A percentile compares a stretch with the other conserved stretches of the same genome.
Conservation (phyloP, 2,329 filamentous ascomycete species). For the Monilinia fructicola region DNA sequence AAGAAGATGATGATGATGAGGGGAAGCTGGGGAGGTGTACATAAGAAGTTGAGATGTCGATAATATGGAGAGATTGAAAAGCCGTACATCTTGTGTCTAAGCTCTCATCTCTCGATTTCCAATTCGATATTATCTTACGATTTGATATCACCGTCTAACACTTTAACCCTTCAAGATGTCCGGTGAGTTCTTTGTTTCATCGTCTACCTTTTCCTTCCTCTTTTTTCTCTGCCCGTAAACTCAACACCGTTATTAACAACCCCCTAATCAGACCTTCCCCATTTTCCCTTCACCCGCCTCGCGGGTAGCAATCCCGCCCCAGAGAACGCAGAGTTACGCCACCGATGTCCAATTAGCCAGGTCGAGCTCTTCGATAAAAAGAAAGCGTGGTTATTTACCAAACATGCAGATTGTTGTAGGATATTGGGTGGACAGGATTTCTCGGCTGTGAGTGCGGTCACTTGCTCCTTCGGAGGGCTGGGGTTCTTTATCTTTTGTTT, state of each 20-base stretch:
- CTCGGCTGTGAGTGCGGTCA: constrained; percentile 42
- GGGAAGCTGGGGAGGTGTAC: too few species aligned
- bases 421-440: constrained; percentile 48
- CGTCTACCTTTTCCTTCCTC: too few species aligned
- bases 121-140: background rate
- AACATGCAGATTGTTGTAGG: constrained; percentile 48
- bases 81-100: too few species aligned
- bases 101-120: background rate
- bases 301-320: constrained; percentile 45
- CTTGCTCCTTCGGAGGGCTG: too few species aligned
- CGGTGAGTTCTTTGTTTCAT: background rate
- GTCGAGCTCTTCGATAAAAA: constrained; percentile 51
- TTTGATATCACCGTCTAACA: too few species aligned
- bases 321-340: constrained; percentile 47
- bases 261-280: constrained; percentile 25
- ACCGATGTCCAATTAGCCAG: constrained; percentile 46
- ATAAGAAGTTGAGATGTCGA: too few species aligned
- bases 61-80: too few species aligned
- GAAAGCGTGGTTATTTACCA: constrained; percentile 49
- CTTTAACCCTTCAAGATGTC: background rate
- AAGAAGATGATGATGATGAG: too few species aligned
- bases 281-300: constrained; percentile 45
- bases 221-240: background rate
- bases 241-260: background rate
- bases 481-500: background rate